phyloP scores from a whole-genome alignment of 306 rosid genomes.

The Sophora flavescens region DNA sequence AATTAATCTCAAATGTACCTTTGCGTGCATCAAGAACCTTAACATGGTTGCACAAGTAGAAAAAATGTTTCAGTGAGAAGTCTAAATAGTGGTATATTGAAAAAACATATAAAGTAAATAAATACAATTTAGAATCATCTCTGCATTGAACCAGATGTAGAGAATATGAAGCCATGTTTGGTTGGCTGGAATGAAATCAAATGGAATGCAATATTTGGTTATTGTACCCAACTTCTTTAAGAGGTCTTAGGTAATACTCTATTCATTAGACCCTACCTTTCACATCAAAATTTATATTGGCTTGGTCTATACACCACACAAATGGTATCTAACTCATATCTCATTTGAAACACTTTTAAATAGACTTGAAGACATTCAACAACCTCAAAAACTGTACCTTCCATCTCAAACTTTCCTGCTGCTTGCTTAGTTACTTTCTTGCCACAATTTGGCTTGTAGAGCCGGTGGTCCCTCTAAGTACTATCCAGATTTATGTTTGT shows the following conservation, averaged over 20 bases:
- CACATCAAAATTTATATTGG: background rate
- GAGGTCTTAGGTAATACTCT: background rate
- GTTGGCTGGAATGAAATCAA: background rate
- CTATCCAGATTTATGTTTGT: background rate
- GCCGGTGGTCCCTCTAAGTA: background rate
- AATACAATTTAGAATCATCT: slow-evolving; percentile 16
- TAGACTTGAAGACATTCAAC: background rate
- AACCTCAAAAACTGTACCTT: background rate
- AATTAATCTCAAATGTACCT: background rate
- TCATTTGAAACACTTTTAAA: background rate
- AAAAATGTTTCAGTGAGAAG: background rate
- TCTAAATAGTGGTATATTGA: slow-evolving; percentile 1
- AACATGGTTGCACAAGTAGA: slow-evolving; percentile 23
- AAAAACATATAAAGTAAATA: slow-evolving; percentile 15
- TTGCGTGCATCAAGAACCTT: slow-evolving; percentile 2
- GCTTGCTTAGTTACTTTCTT: background rate
- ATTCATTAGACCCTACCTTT: slow-evolving; percentile 18
- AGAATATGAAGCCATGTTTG: background rate
- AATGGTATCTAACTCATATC: too few species aligned
- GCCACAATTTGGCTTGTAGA: background rate
- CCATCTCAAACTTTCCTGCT: background rate
- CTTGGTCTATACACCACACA: background rate
- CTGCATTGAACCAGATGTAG: background rate
- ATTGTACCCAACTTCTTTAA: background rate
- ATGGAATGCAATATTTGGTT: background rate